These are phyloP conservation scores for Capsicum chinense DNA, from an alignment of 257 asterid genomes.

Conservation along the genomic window DNA sequence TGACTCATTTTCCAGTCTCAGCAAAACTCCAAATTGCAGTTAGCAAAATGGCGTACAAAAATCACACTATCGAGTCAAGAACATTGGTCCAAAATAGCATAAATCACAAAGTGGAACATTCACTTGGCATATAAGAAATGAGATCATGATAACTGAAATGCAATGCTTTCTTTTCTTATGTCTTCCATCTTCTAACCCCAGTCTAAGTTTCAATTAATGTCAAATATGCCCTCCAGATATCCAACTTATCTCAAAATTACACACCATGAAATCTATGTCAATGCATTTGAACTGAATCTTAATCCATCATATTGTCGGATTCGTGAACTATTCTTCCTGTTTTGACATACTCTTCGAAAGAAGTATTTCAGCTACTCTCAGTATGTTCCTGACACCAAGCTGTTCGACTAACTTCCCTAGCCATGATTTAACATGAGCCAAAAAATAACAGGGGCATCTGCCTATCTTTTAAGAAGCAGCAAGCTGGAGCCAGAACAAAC, in stretches of 20 bases:
- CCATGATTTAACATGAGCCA: background rate
- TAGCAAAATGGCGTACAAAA: constrained; percentile 8
- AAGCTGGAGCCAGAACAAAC: background rate
- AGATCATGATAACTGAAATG: background rate
- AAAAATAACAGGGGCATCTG: background rate
- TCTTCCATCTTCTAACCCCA: constrained; percentile 1
- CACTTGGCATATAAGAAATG: background rate
- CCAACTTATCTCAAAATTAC: constrained; percentile 8
- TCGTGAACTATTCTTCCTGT: background rate
- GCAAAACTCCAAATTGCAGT: background rate
- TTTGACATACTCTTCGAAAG: background rate
- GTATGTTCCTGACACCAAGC: background rate
- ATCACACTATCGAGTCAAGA: background rate
- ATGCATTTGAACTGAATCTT: constrained; percentile 3
- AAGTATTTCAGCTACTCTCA: background rate
- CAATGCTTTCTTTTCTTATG: background rate
- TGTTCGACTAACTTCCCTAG: background rate
- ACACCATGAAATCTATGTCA: background rate
- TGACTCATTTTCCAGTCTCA: background rate
- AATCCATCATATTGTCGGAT: background rate
- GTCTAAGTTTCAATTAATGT: background rate
- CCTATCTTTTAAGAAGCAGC: background rate
- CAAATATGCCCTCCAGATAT: background rate
- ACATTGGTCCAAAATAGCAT: background rate
- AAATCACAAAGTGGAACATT: background rate